phyloP scores from a whole-genome alignment of 2,329 filamentous ascomycete genomes.

The Trichoderma polysporum region DNA sequence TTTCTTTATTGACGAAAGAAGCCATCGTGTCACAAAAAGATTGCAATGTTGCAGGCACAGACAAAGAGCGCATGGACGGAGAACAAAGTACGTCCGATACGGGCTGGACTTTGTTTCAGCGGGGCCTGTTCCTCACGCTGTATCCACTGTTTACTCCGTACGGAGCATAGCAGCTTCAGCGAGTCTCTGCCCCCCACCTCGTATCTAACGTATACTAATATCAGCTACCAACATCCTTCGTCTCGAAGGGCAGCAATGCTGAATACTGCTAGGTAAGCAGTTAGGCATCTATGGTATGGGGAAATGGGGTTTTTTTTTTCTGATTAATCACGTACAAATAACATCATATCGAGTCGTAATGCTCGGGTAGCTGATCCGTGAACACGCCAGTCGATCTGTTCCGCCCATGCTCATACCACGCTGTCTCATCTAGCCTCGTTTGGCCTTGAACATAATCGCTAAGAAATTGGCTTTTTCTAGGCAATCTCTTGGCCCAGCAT shows the following conservation, averaged over 20 bases:
- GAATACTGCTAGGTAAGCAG: too few relatives aligned
- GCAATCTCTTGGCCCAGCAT: constrained; percentile 3
- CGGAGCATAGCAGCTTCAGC: background rate
- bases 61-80: background rate
- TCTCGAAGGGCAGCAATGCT: background rate
- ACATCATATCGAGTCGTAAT: background rate
- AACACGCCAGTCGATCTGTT: background rate
- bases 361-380: background rate
- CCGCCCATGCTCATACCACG: background rate
- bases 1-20: background rate
- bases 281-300: too few relatives aligned
- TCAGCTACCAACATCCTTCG: background rate
- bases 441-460: background rate
- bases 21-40: background rate
- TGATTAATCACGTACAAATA: background rate
- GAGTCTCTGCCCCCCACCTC: background rate
- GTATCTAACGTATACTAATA: background rate
- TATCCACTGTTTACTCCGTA: background rate
- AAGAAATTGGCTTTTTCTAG: background rate
- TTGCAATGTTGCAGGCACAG: background rate
- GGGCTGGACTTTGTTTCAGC: background rate
- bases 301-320: too few relatives aligned
- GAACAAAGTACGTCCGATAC: background rate
- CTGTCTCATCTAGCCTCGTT: background rate
- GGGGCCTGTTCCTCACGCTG: background rate